phyloP scores from a whole-genome alignment of 164 flowering plant species.

The Litsea cubeba region DNA sequence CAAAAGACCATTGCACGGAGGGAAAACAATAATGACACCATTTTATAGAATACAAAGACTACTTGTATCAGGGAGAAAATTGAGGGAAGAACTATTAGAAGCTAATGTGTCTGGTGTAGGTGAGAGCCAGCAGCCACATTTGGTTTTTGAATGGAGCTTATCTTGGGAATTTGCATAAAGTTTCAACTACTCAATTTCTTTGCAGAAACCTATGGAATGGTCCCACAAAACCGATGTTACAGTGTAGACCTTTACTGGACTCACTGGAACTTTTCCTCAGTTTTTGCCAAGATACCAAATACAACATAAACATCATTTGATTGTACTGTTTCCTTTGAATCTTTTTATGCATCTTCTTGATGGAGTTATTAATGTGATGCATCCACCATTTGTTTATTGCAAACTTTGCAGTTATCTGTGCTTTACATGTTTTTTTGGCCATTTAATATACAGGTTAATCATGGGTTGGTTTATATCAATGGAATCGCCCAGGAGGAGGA shows the following conservation, averaged over 20 bases:
- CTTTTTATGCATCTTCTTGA: neutral
- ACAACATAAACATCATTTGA: neutral
- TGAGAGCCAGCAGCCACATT: neutral
- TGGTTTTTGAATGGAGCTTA: no score
- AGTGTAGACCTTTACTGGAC: neutral
- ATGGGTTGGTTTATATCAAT: slow-evolving; percentile 41
- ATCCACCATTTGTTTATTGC: neutral
- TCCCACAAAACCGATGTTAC: neutral
- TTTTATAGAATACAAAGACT: neutral
- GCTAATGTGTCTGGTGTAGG: neutral
- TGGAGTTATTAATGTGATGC: neutral
- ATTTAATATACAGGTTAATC: slow-evolving; percentile 25
- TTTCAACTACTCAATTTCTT: neutral
- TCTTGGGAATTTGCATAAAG: no score
- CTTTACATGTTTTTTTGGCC: neutral
- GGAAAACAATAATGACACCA: neutral
- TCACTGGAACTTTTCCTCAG: neutral
- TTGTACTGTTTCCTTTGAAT: neutral
- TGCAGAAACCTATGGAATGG: neutral
- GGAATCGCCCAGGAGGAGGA: slow-evolving; percentile 36
- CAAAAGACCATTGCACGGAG: neutral
- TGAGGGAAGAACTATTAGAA: neutral
- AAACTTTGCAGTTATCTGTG: neutral
- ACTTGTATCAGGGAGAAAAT: neutral
- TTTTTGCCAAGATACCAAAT: neutral